Evolutionary conservation across 2,329 filamentous ascomycete species (phyloP), one percentile per base, ranked within the genome.

Genomic region (Remersonia thermophila): DNA sequence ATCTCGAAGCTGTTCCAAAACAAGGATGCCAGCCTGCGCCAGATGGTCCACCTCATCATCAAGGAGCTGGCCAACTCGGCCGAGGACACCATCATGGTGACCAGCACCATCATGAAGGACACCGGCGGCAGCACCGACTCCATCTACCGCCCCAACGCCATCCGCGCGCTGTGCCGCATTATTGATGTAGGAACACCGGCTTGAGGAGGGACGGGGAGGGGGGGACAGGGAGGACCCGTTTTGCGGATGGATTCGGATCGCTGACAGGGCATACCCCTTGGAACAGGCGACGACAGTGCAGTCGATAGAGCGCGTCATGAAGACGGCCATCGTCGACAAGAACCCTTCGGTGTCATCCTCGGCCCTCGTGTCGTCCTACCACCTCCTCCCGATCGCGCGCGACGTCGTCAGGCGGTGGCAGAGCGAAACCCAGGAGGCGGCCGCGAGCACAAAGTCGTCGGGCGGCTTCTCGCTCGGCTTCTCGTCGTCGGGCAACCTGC

Each of bases 1-100:
- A 96, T 93, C 61, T 96, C 89, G 44, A 96, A 96, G 72, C 75
- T 96, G 42, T 98, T 98, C 73, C 89, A 96, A 70, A 96, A 96
- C 66, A 96, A 95, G 64, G 91, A 98, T 80, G 83, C 87, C 53
- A 89, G 85, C 52, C 71, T 98, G 57, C 85, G 91, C 54, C 91
- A 98, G 69, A 95, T 96, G 87, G 89, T 98, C 35, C 93, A 96
- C 66, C 72, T 96, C 48, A 80, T 95, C 57, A 84, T 96, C 67
- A 98, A 96, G 75, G 91, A 98, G 72, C 71, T 98, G 54, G 85
- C 89, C 49, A 77, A 79, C 60, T 94, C 86, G 16, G 91, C 91
- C 40, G 86, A 96, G 66, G 91, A 98, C 70, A 93, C 95, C 47
- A 98, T 98, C 59, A 96, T 98, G 91, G 91, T 95, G 44, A 98